Percentiles rank a stretch among this genome's conserved stretches.
Evolutionary conservation across 2,329 filamentous ascomycete genomes (phyloP).

Genomic region (Pestalotiopsis sp.): DNA sequence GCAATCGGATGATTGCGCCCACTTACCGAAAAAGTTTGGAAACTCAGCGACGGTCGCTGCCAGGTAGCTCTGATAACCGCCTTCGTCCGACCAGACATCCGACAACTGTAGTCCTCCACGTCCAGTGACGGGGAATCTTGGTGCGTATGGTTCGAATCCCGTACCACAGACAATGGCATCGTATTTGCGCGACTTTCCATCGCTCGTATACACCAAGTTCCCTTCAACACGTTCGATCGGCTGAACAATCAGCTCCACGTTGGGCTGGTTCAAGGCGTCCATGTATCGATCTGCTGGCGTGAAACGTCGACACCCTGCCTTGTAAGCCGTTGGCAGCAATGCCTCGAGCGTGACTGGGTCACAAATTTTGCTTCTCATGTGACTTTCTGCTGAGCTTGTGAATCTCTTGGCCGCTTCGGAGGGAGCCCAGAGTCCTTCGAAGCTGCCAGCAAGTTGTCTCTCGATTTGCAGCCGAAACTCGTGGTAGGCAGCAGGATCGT

Average conservation of each 20-base stretch:
- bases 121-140: not conserved
- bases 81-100: not conserved
- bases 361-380: not conserved
- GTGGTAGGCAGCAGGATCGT: not conserved
- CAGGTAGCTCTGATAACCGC: not conserved
- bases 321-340: not conserved
- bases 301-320: slow-evolving; percentile 3
- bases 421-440: not conserved
- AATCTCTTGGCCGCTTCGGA: not conserved
- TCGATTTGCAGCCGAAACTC: not conserved
- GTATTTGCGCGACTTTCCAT: not conserved
- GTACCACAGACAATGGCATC: slow-evolving; percentile 8
- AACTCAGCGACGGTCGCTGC: not conserved
- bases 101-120: not conserved
- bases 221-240: not conserved
- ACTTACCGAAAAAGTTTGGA: slow-evolving; percentile 8
- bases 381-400: not conserved
- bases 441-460: not conserved
- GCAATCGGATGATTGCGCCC: not conserved
- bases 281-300: slow-evolving; percentile 8
- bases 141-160: slow-evolving; percentile 1
- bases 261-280: not conserved
- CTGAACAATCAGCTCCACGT: not conserved
- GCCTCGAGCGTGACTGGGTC: not conserved
- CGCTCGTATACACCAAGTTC: not conserved